Percentiles rank a stretch among this genome's conserved stretches.
Evolutionary conservation across 2,329 filamentous ascomycete genomes (phyloP).

Genomic region (Coniochaeta prunicola): DNA sequence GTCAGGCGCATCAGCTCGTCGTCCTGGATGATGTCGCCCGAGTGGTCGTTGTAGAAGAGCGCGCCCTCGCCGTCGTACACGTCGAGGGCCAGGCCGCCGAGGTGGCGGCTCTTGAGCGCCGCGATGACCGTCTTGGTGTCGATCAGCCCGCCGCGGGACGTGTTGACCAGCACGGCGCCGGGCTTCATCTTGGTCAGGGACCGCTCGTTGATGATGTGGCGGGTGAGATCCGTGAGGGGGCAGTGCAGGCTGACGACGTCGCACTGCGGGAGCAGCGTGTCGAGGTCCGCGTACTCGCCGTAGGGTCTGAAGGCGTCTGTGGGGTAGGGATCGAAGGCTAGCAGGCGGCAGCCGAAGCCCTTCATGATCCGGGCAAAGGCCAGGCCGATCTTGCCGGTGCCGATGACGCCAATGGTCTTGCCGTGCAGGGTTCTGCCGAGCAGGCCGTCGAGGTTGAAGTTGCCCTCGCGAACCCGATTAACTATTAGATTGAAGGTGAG

Average conservation of each 20-base stretch:
- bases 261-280: constrained; percentile 43
- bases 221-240: constrained; percentile 52
- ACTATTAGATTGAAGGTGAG: no score
- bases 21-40: constrained; percentile 57
- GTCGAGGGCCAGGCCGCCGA: constrained; percentile 58
- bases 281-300: constrained; percentile 47
- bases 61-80: constrained; percentile 61
- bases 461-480: constrained; percentile 60
- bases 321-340: constrained; percentile 54
- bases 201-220: constrained; percentile 50
- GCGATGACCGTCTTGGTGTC: constrained; percentile 52
- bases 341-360: constrained; percentile 56
- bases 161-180: constrained; percentile 58
- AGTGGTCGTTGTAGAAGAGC: constrained; percentile 61
- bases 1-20: constrained; percentile 59
- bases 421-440: constrained; percentile 53
- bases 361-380: constrained; percentile 53
- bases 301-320: constrained; percentile 38
- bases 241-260: constrained; percentile 62
- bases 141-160: constrained; percentile 58
- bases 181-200: constrained; percentile 49
- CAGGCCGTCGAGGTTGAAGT: constrained; percentile 60
- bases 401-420: constrained; percentile 60
- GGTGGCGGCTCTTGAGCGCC: constrained; percentile 50
- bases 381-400: constrained; percentile 58